Conservation (phyloP, 129 eudicot genomes). For the Tagetes patula region DNA sequence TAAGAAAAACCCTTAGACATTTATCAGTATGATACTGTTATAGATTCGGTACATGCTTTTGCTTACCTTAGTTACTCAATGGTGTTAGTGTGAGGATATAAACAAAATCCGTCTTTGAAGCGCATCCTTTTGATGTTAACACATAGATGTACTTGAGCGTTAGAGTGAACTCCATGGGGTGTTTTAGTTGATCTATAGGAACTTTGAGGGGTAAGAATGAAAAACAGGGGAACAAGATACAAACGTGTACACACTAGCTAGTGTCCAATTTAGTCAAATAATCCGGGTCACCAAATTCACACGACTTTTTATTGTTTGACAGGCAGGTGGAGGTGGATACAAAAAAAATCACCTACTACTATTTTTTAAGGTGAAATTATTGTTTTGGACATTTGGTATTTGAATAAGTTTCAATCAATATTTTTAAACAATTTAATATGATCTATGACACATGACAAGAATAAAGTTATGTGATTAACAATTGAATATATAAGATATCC, state of each 20-base stretch:
- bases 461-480: background rate
- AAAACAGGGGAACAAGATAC: background rate
- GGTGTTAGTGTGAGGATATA: no score
- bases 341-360: slow-evolving; percentile 25
- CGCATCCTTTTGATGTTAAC: no score
- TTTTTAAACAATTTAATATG: background rate
- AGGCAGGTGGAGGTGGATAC: slow-evolving; percentile 21
- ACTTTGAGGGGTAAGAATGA: slow-evolving; percentile 10
- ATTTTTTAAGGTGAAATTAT: background rate
- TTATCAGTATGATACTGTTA: no score
- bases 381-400: background rate
- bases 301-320: slow-evolving; percentile 8
- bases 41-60: no score
- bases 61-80: no score
- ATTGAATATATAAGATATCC: background rate
- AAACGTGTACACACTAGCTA: background rate
- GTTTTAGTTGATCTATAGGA: background rate
- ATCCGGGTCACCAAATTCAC: slow-evolving; percentile 25
- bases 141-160: no score
- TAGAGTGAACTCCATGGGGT: background rate
- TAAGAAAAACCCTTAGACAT: no score
- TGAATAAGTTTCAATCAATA: background rate
- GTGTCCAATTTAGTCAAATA: slow-evolving; percentile 27
- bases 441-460: background rate
- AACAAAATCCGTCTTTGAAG: no score